A percentile compares a stretch with the other conserved stretches of the same genome.
These are phyloP conservation scores for Hanseniaspora thailandica DNA, from an alignment of 805 yeast genomes.

Conservation along the genomic window DNA sequence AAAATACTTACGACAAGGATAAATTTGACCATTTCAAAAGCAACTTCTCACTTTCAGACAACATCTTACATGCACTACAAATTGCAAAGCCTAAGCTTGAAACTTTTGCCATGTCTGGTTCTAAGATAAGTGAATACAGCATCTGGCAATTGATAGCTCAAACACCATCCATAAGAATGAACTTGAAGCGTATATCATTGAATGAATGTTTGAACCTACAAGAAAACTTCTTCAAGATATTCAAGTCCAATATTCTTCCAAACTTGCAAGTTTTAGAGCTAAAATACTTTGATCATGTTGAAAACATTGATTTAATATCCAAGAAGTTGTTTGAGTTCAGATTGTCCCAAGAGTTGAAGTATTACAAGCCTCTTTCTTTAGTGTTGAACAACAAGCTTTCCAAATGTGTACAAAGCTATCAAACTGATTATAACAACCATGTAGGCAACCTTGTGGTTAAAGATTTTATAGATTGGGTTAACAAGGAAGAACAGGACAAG, in stretches of 20 bases:
- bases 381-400: background rate
- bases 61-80: slow-evolving; percentile 9
- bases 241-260: slow-evolving; percentile 7
- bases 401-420: background rate
- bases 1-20: background rate
- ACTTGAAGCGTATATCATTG: slow-evolving; percentile 1
- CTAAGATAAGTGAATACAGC: slow-evolving; percentile 61
- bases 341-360: slow-evolving; percentile 5
- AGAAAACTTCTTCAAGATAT: slow-evolving; percentile 1
- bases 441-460: slow-evolving; percentile 2
- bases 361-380: slow-evolving; percentile 6
- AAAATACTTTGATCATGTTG: slow-evolving; percentile 2
- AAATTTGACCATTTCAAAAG: background rate
- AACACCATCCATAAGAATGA: slow-evolving; percentile 6
- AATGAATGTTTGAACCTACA: slow-evolving; percentile 8
- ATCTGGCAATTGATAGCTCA: slow-evolving; percentile 62
- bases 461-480: slow-evolving; percentile 3
- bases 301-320: background rate
- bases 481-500: background rate
- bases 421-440: slow-evolving; percentile 3
- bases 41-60: slow-evolving; percentile 8
- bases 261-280: slow-evolving; percentile 14
- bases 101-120: slow-evolving; percentile 84
- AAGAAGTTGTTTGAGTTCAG: slow-evolving; percentile 10
- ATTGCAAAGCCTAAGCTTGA: slow-evolving; percentile 25